Conservation (phyloP, 2,329 filamentous ascomycete genomes). For the Venturia oleaginea region DNA sequence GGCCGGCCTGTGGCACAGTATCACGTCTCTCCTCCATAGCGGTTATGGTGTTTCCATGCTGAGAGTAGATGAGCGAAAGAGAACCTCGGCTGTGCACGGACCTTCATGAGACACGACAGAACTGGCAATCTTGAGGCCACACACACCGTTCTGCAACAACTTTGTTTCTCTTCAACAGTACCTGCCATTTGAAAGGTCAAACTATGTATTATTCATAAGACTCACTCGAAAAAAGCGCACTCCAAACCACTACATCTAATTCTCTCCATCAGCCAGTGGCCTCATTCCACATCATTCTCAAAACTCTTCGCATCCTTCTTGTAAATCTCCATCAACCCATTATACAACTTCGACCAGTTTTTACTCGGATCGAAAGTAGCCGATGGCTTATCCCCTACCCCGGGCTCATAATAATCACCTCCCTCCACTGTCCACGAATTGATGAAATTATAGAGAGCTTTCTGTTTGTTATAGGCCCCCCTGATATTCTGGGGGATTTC, state of each 20-base stretch:
- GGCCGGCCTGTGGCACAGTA: neutral
- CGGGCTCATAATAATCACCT: neutral
- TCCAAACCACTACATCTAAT: too few species aligned
- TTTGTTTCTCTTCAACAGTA: too few species aligned
- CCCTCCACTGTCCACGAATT: neutral
- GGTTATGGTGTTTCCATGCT: neutral
- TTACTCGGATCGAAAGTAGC: neutral
- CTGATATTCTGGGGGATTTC: neutral
- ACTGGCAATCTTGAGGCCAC: too few species aligned
- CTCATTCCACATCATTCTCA: neutral
- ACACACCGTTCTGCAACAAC: too few species aligned
- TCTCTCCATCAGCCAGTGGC: too few species aligned
- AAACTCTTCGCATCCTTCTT: neutral
- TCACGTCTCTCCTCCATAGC: neutral
- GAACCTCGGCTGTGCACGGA: constrained; percentile 1
- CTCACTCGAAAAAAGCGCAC: too few species aligned
- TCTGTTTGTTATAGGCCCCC: neutral
- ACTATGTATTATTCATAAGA: too few species aligned
- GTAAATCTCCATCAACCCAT: neutral
- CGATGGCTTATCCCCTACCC: neutral
- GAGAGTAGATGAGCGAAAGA: neutral
- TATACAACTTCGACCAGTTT: neutral
- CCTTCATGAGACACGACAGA: neutral
- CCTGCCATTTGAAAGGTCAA: too few species aligned
- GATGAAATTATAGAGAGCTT: neutral